These are phyloP conservation scores for Babesia ovis DNA, from an alignment of 169 alveolate species.

Conservation along the genomic window DNA sequence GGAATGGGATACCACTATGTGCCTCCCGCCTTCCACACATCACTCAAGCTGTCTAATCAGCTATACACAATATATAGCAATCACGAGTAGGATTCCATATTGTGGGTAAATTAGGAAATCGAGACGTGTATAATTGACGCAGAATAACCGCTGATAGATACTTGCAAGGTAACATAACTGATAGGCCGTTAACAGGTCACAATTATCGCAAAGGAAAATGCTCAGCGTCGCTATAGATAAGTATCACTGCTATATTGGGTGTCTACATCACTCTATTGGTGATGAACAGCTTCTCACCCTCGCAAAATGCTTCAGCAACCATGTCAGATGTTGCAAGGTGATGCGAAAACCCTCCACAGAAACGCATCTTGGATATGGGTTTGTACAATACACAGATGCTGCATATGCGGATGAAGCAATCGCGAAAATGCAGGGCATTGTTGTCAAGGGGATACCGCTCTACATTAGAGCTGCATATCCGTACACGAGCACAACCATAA, in stretches of 20 bases:
- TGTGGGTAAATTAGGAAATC: too few relatives aligned
- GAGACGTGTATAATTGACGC: too few relatives aligned
- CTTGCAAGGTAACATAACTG: too few relatives aligned
- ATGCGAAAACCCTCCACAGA: constrained; percentile 47
- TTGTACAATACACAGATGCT: constrained; percentile 54
- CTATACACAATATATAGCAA: too few relatives aligned
- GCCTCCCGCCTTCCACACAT: too few relatives aligned
- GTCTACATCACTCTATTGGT: constrained; percentile 64
- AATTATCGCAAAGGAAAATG: constrained; percentile 28
- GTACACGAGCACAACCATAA: constrained; percentile 49
- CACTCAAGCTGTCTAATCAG: too few relatives aligned
- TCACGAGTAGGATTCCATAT: too few relatives aligned
- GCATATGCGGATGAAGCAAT: constrained; percentile 62
- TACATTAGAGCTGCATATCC: constrained; percentile 55
- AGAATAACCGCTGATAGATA: too few relatives aligned
- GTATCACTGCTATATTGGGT: constrained; percentile 65
- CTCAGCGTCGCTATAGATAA: constrained; percentile 46
- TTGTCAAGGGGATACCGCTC: constrained; percentile 68
- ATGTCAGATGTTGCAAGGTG: constrained; percentile 60
- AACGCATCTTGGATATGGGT: constrained; percentile 67
- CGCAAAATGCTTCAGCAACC: constrained; percentile 64
- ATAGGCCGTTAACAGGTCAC: too few relatives aligned
- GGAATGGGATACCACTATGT: too few relatives aligned
- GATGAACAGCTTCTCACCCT: constrained; percentile 65
- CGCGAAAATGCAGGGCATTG: constrained; percentile 56